These are phyloP conservation scores for Hypoxylon sp. DNA, from an alignment of 2,329 filamentous ascomycete species.

Conservation along the genomic window DNA sequence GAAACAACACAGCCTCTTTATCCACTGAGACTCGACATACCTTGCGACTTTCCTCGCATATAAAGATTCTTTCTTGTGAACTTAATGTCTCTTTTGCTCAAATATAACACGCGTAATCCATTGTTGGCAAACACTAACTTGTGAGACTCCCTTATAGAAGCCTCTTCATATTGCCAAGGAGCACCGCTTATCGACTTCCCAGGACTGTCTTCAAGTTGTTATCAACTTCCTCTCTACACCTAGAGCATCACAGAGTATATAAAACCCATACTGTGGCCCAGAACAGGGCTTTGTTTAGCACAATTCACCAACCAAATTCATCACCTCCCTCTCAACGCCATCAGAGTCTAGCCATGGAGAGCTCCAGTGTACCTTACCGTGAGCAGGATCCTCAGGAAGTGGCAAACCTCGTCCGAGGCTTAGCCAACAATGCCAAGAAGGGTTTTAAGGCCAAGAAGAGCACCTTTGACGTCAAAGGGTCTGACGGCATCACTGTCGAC, in stretches of 20 bases:
- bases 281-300: conserved; percentile 6
- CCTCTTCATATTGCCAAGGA: not conserved
- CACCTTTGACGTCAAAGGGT: conserved; percentile 77
- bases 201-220: not conserved
- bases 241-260: not conserved
- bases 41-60: not conserved
- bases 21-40: conserved; percentile 3
- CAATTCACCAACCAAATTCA: conserved; percentile 3
- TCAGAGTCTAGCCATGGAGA: conserved; percentile 48
- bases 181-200: conserved; percentile 1
- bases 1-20: not conserved
- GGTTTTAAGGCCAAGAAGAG: conserved; percentile 83
- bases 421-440: conserved; percentile 74
- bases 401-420: conserved; percentile 72
- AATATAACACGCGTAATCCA: conserved; percentile 5
- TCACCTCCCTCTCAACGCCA: conserved; percentile 9
- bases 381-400: conserved; percentile 80
- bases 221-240: conserved; percentile 4
- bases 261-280: not conserved
- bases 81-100: not conserved
- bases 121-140: not conserved
- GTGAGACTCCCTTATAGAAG: conserved; percentile 8
- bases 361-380: conserved; percentile 70
- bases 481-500: conserved; percentile 78
- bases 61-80: not conserved